Percentiles rank a stretch among this genome's conserved stretches.
phyloP scores from a whole-genome alignment of 768 basidiomycete genomes.

The Cyclocybe aegerita region DNA sequence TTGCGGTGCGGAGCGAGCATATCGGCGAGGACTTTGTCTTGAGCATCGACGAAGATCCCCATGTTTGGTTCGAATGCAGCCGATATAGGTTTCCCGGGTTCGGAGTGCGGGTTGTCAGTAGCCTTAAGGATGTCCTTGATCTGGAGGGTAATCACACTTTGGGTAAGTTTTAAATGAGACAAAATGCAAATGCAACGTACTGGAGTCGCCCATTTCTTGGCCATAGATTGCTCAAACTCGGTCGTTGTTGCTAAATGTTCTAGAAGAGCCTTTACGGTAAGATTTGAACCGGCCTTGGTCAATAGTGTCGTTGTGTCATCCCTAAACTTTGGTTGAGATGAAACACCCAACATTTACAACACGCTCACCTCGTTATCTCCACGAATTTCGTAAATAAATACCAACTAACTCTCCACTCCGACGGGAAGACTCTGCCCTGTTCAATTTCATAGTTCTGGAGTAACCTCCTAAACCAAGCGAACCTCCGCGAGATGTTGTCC shows the following conservation, averaged over 20 bases:
- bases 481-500: constrained; percentile 90
- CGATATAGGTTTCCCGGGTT: constrained; percentile 71
- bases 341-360: not conserved
- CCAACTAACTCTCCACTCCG: constrained; percentile 85
- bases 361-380: constrained; percentile 80
- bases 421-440: constrained; percentile 79
- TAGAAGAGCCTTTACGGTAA: constrained; percentile 77
- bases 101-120: constrained; percentile 47
- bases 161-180: not conserved
- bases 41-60: constrained; percentile 91
- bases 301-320: constrained; percentile 83
- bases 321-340: constrained; percentile 34
- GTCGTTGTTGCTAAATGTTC: constrained; percentile 84
- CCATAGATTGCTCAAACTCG: constrained; percentile 85
- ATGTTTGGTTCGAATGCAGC: constrained; percentile 93
- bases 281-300: constrained; percentile 70
- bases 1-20: constrained; percentile 86
- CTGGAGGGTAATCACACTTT: constrained; percentile 30
- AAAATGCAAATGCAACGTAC: constrained; percentile 33
- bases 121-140: constrained; percentile 63
- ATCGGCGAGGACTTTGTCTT: constrained; percentile 88
- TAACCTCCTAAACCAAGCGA: constrained; percentile 91
- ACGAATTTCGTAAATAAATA: constrained; percentile 80
- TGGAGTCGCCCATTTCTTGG: constrained; percentile 78
- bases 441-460: constrained; percentile 87